phyloP scores from a whole-genome alignment of 2,329 filamentous ascomycete genomes.

The Aspergillus viridinutans region DNA sequence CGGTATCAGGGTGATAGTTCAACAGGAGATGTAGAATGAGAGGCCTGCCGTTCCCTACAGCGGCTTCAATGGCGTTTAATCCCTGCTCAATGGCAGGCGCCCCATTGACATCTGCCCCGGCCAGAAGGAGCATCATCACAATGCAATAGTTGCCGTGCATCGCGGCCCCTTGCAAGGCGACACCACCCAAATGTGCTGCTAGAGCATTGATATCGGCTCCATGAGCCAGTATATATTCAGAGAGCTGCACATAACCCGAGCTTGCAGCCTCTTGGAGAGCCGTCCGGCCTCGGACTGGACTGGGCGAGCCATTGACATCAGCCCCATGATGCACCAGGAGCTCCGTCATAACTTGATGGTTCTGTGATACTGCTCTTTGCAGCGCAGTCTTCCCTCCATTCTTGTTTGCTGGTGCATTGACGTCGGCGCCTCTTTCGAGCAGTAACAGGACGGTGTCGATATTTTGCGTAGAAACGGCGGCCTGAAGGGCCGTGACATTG shows the following conservation, averaged over 20 bases:
- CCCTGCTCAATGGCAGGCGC: constrained; percentile 15
- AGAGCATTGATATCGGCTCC: constrained; percentile 17
- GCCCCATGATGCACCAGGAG: constrained; percentile 11
- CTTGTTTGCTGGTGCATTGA: constrained; percentile 15
- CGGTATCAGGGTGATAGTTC: constrained; percentile 4
- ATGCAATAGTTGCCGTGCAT: constrained; percentile 14
- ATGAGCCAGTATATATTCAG: constrained; percentile 10
- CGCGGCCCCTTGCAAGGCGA: constrained; percentile 22
- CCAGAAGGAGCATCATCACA: constrained; percentile 14
- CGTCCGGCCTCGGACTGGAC: constrained; percentile 9
- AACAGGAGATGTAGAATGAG: constrained; percentile 26
- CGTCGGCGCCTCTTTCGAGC: constrained; percentile 19
- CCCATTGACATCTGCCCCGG: constrained; percentile 23
- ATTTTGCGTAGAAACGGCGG: constrained; percentile 3
- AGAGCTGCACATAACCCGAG: not conserved
- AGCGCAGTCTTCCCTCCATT: constrained; percentile 9
- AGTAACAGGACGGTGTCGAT: constrained; percentile 18
- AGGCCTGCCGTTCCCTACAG: constrained; percentile 28
- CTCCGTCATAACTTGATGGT: constrained; percentile 7
- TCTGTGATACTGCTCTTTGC: constrained; percentile 8
- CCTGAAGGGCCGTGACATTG: constrained; percentile 11
- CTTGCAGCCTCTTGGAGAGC: not conserved
- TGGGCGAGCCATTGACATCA: constrained; percentile 19
- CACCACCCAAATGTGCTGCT: constrained; percentile 7
- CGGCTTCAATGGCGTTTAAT: constrained; percentile 27